Evolutionary conservation across 2,329 filamentous ascomycete genomes (phyloP).

Genomic region (Seiridium cupressi): DNA sequence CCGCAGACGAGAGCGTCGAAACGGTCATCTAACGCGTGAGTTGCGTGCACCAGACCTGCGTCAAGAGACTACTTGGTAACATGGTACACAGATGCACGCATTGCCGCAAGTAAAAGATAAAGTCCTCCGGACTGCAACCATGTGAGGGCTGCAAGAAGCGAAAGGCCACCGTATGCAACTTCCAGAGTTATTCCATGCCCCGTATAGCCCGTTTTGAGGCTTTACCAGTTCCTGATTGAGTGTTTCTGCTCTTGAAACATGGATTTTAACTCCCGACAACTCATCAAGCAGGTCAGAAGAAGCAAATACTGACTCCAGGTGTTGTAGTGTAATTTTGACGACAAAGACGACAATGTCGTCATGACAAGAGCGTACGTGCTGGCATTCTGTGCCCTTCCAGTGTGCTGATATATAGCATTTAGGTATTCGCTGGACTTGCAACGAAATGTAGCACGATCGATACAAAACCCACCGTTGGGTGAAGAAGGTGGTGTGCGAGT

Average conservation of each 20-base stretch:
- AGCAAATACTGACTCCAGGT: too few relatives aligned
- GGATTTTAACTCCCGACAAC: too few relatives aligned
- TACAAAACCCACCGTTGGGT: not conserved
- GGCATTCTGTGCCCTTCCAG: not conserved
- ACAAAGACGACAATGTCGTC: conserved; percentile 46
- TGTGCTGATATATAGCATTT: not conserved
- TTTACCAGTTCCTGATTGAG: too few relatives aligned
- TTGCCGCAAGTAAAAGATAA: conserved; percentile 44
- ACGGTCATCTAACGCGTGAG: conserved; percentile 8
- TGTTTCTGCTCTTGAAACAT: too few relatives aligned
- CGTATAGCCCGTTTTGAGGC: too few relatives aligned
- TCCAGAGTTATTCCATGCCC: too few relatives aligned
- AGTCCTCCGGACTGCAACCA: conserved; percentile 39
- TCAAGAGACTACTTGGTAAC: not conserved
- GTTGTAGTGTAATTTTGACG: conserved; percentile 36
- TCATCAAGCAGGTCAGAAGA: too few relatives aligned
- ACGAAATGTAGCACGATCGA: not conserved
- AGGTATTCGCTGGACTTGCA: conserved; percentile 20
- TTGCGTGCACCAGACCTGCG: not conserved
- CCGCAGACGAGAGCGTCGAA: conserved; percentile 1
- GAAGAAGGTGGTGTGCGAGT: too few relatives aligned
- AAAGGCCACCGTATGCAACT: conserved; percentile 20
- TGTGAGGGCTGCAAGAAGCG: conserved; percentile 42
- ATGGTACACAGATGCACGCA: conserved; percentile 33
- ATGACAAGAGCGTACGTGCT: conserved; percentile 42